phyloP scores from a whole-genome alignment of 2,329 filamentous ascomycete species.

The Nemania abortiva region DNA sequence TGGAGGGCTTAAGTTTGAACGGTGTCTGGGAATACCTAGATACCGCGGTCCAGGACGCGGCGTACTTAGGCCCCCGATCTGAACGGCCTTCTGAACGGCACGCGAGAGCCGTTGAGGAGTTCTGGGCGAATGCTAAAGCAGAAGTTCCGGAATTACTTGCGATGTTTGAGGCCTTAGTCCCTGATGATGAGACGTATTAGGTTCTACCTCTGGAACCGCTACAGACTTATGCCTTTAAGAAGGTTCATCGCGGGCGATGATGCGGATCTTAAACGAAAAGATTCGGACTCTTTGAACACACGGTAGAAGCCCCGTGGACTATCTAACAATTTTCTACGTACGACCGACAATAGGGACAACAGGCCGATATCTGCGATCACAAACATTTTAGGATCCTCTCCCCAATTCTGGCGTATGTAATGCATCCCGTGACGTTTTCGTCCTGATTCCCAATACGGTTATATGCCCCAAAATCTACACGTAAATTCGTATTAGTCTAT shows the following conservation, averaged over 20 bases:
- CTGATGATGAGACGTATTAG: too few relatives aligned
- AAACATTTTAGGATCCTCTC: too few relatives aligned
- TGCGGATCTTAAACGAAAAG: too few relatives aligned
- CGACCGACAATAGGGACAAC: neutral
- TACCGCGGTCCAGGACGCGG: constrained; percentile 40
- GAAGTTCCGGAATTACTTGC: neutral
- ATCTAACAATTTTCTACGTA: neutral
- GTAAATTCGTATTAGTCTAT: neutral
- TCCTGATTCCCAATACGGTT: neutral
- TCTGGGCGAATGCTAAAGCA: neutral
- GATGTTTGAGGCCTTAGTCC: neutral
- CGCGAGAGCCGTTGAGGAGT: neutral
- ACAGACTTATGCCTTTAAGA: neutral
- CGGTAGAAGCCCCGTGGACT: too few relatives aligned
- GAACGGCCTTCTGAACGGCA: constrained; percentile 27
- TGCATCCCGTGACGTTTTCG: too few relatives aligned
- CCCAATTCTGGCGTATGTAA: too few relatives aligned
- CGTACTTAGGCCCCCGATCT: constrained; percentile 40
- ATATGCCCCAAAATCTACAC: neutral
- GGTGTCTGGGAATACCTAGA: constrained; percentile 41
- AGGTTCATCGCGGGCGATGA: too few relatives aligned
- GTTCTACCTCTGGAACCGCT: neutral
- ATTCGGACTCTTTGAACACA: neutral
- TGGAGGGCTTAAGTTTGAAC: constrained; percentile 31
- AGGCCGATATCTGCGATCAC: neutral